Evolutionary conservation across 345 rosid species (phyloP).

Genomic region (Euphorbia pulcherrima): DNA sequence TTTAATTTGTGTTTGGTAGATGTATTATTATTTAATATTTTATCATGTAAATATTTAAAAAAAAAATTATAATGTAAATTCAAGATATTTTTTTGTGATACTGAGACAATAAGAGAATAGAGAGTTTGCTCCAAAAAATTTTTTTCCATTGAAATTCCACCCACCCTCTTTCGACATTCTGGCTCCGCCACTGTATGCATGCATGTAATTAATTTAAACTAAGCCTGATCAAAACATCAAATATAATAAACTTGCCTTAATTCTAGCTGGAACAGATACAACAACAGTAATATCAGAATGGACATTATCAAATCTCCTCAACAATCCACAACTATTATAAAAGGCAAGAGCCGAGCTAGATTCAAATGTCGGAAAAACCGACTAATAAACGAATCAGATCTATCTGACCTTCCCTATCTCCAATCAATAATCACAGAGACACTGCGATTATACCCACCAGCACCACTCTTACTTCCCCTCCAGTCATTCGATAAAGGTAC

Average conservation of each 20-base stretch:
- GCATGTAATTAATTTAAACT: not conserved
- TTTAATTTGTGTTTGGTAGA: too few relatives aligned
- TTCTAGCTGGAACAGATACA: not conserved
- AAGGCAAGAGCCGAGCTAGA: not conserved
- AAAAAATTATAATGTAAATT: too few relatives aligned
- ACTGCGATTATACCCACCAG: not conserved
- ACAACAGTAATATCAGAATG: not conserved
- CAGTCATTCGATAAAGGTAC: not conserved
- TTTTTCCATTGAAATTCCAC: too few relatives aligned
- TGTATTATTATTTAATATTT: too few relatives aligned
- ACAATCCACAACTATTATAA: not conserved
- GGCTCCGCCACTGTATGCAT: too few relatives aligned
- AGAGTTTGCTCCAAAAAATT: too few relatives aligned
- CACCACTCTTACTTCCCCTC: not conserved
- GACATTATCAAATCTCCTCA: not conserved
- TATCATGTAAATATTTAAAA: too few relatives aligned
- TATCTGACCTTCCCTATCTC: not conserved
- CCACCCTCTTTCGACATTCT: too few relatives aligned
- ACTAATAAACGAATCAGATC: not conserved
- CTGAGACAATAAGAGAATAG: too few relatives aligned
- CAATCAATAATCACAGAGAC: not conserved
- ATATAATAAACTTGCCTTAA: not conserved
- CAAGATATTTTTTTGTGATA: too few relatives aligned
- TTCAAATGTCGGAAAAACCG: not conserved
- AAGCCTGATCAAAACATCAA: not conserved